These are phyloP conservation scores for Chrysopogon serrulatus DNA, from an alignment of 176 grass and related monocot genomes.

Conservation along the genomic window DNA sequence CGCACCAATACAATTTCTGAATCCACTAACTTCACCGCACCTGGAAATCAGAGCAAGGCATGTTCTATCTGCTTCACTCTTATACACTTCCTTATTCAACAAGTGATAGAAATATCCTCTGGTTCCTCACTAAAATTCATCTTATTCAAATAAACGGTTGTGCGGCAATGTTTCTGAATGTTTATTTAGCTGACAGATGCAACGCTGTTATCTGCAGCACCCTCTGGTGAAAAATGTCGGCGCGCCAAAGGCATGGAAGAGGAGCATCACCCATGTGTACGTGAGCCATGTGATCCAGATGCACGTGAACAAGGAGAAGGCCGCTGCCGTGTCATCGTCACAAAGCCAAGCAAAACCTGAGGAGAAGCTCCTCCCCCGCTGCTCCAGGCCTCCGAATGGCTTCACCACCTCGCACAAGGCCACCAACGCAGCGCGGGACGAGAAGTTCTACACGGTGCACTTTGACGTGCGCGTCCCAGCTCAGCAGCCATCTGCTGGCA, in stretches of 20 bases:
- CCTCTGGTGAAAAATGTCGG: not conserved
- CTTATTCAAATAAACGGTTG: not conserved
- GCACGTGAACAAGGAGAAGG: conserved; percentile 49
- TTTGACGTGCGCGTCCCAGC: not conserved
- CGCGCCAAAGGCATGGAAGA: conserved; percentile 33
- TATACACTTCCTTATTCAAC: not conserved
- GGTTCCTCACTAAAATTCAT: not conserved
- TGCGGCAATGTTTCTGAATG: not conserved
- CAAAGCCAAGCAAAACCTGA: conserved; percentile 17
- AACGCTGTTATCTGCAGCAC: conserved; percentile 12
- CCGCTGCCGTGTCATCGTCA: not conserved
- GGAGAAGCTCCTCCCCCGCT: not conserved
- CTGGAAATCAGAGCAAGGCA: conserved; percentile 17
- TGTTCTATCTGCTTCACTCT: not conserved
- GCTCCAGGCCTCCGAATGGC: not conserved
- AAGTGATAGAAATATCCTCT: not conserved
- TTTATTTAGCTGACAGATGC: not conserved
- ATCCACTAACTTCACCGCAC: not conserved
- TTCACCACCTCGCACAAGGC: not conserved
- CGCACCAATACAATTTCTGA: not conserved
- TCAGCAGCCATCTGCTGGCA: not conserved
- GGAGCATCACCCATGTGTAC: conserved; percentile 54
- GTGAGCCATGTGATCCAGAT: conserved; percentile 55
- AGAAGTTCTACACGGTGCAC: conserved; percentile 1
- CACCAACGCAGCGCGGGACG: not conserved